phyloP scores from a whole-genome alignment of 2,329 filamentous ascomycete species.

The Calonectria hawksworthii region DNA sequence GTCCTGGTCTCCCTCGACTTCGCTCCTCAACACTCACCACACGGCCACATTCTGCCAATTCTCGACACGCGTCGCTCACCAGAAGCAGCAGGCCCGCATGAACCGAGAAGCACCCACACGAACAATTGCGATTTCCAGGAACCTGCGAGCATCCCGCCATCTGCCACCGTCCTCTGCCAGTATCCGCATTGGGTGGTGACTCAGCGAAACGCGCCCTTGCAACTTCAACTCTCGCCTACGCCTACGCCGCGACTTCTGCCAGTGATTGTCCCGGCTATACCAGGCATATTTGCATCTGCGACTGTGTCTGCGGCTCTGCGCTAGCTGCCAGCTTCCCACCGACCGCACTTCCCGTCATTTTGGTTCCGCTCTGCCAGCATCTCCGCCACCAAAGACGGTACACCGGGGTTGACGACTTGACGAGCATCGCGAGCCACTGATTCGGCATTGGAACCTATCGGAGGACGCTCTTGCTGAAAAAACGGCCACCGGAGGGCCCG shows the following conservation, averaged over 20 bases:
- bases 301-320: conserved; percentile 27
- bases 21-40: conserved; percentile 27
- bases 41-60: neutral
- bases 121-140: conserved; percentile 11
- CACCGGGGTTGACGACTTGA: conserved; percentile 9
- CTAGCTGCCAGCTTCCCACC: conserved; percentile 17
- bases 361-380: conserved; percentile 13
- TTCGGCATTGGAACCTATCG: conserved; percentile 3
- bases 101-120: neutral
- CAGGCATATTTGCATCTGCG: conserved; percentile 17
- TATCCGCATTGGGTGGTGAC: conserved; percentile 33
- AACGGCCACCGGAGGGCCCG: conserved; percentile 21
- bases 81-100: neutral
- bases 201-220: conserved; percentile 30
- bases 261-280: conserved; percentile 19
- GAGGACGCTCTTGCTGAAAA: conserved; percentile 14
- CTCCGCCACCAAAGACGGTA: conserved; percentile 13
- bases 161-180: conserved; percentile 6
- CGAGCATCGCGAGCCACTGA: conserved; percentile 18
- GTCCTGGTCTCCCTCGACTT: conserved; percentile 28
- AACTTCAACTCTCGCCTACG: conserved; percentile 16
- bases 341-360: conserved; percentile 17
- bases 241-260: conserved; percentile 13
- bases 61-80: neutral
- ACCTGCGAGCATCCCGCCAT: conserved; percentile 6